A percentile compares a stretch with the other conserved stretches of the same genome.
Evolutionary conservation across 2,329 filamentous ascomycete species (phyloP).

Genomic region (Claviceps fusiformis): DNA sequence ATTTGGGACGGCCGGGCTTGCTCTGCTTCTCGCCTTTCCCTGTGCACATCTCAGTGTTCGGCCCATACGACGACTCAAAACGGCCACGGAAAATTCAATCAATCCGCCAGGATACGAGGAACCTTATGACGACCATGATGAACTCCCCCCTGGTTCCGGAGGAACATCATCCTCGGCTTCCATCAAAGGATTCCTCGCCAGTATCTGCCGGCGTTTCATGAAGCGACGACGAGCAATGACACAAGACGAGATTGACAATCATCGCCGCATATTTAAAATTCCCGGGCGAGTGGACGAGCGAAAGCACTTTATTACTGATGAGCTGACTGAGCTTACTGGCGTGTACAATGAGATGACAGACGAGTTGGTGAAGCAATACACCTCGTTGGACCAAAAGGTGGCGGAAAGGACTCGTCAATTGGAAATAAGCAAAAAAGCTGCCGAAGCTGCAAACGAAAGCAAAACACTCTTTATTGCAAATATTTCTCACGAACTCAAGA

Average conservation of each 20-base stretch:
- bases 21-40: constrained; percentile 60
- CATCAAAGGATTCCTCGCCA: constrained; percentile 26
- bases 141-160: constrained; percentile 26
- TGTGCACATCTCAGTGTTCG: constrained; percentile 70
- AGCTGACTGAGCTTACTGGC: constrained; percentile 66
- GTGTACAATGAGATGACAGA: constrained; percentile 94
- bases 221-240: constrained; percentile 17
- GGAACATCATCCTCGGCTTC: constrained; percentile 31
- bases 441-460: constrained; percentile 89
- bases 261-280: constrained; percentile 60
- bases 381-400: constrained; percentile 71
- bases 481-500: constrained; percentile 78
- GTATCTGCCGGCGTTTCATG: constrained; percentile 23
- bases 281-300: constrained; percentile 67
- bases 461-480: constrained; percentile 98
- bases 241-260: constrained; percentile 17
- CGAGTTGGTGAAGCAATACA: constrained; percentile 77
- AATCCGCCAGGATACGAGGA: constrained; percentile 47
- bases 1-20: constrained; percentile 64
- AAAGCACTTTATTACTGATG: constrained; percentile 67
- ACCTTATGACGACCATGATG: constrained; percentile 30
- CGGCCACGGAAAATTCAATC: constrained; percentile 62
- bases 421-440: constrained; percentile 79
- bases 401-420: constrained; percentile 70
- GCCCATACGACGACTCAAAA: constrained; percentile 64